Percentiles rank a stretch among this genome's conserved stretches.
These are phyloP conservation scores for Hymenoscyphus linearis DNA, from an alignment of 2,329 filamentous ascomycete species.

Conservation along the genomic window DNA sequence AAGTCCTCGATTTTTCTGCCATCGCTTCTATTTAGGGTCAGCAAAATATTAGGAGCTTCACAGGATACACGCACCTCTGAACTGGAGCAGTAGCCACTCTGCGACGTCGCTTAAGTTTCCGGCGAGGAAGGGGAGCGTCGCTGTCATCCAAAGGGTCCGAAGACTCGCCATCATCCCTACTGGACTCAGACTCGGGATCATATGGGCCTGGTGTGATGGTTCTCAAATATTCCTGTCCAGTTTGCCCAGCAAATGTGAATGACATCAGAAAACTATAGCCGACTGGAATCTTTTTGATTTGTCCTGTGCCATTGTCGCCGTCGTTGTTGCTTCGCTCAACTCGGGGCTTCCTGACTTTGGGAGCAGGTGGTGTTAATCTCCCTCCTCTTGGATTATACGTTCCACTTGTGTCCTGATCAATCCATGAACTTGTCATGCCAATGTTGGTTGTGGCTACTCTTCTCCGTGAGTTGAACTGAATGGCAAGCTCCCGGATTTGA, in stretches of 20 bases:
- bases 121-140: slow-evolving; percentile 3
- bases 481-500: slow-evolving; percentile 6
- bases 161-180: slow-evolving; percentile 3
- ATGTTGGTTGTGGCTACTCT: background rate
- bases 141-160: slow-evolving; percentile 7
- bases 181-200: slow-evolving; percentile 1
- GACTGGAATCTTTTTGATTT: background rate
- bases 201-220: slow-evolving; percentile 7
- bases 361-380: background rate
- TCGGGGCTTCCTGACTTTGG: slow-evolving; percentile 4
- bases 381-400: slow-evolving; percentile 24
- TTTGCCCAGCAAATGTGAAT: slow-evolving; percentile 12
- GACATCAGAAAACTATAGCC: slow-evolving; percentile 16
- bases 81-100: background rate
- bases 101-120: slow-evolving; percentile 1
- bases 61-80: background rate
- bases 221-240: slow-evolving; percentile 15
- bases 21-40: slow-evolving; percentile 18
- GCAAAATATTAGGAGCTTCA: background rate
- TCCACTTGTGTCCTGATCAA: slow-evolving; percentile 28
- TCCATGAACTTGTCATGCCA: slow-evolving; percentile 12
- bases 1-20: slow-evolving; percentile 19
- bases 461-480: slow-evolving; percentile 14
- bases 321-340: background rate
- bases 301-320: background rate